Conservation (phyloP, 1,284 basidiomycete genomes). For the Singerocomus rubriflavus region DNA sequence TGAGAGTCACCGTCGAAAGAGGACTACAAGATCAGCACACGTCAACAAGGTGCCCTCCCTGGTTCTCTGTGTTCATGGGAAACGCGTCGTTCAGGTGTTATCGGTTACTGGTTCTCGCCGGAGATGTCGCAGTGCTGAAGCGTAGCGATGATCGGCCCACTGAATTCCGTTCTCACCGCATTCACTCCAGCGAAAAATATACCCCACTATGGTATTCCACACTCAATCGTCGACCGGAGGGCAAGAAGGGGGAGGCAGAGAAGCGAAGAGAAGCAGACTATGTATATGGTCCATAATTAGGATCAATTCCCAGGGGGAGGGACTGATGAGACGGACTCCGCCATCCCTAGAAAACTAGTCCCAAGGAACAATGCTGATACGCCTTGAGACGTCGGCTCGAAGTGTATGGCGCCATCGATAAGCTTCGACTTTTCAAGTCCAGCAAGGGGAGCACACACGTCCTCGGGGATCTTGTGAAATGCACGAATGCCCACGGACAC, state of each 20-base stretch:
- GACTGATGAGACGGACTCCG: slow-evolving; percentile 42
- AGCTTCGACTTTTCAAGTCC: slow-evolving; percentile 36
- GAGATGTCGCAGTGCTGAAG: slow-evolving; percentile 38
- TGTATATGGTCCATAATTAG: slow-evolving; percentile 47
- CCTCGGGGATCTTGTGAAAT: slow-evolving; percentile 35
- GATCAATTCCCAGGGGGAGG: slow-evolving; percentile 37
- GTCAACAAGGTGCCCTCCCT: not conserved
- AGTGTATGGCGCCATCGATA: slow-evolving; percentile 48
- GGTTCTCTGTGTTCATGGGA: slow-evolving; percentile 7
- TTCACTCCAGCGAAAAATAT: slow-evolving; percentile 49
- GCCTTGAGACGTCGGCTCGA: slow-evolving; percentile 38
- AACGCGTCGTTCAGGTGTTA: slow-evolving; percentile 34
- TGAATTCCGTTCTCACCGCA: slow-evolving; percentile 35
- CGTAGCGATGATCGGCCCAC: slow-evolving; percentile 35
- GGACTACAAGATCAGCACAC: not conserved
- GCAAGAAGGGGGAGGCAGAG: not conserved
- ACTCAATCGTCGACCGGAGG: not conserved
- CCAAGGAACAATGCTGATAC: slow-evolving; percentile 43
- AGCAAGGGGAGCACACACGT: slow-evolving; percentile 38
- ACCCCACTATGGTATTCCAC: slow-evolving; percentile 39
- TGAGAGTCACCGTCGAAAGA: not conserved
- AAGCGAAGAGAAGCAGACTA: not conserved
- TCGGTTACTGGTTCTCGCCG: slow-evolving; percentile 38
- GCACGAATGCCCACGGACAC: slow-evolving; percentile 43
- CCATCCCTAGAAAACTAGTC: slow-evolving; percentile 52